Conservation (phyloP, 164 flowering plant genomes). For the Chloranthus sessilifolius region DNA sequence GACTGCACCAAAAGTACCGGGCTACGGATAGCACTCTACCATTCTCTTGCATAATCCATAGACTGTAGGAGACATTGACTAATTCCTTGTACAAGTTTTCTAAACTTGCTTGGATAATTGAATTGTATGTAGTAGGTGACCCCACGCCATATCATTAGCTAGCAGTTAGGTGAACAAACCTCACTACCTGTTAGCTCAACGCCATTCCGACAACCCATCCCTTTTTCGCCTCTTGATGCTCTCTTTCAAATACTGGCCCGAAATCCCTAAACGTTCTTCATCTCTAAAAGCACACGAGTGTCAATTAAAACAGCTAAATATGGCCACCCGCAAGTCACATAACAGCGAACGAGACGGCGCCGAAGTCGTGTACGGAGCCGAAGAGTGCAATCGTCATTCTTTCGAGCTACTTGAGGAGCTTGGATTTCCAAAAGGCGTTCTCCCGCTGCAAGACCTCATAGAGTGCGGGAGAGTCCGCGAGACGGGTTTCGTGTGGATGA, state of each 20-base stretch:
- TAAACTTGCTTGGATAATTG: too few species aligned
- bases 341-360: slow-evolving; percentile 44
- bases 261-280: neutral
- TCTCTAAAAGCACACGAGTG: neutral
- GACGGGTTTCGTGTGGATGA: slow-evolving; percentile 97
- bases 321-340: slow-evolving; percentile 11
- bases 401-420: slow-evolving; percentile 60
- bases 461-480: slow-evolving; percentile 75
- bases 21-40: too few species aligned
- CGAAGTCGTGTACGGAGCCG: slow-evolving; percentile 63
- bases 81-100: too few species aligned
- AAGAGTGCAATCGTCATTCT: slow-evolving; percentile 55
- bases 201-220: slow-evolving; percentile 17
- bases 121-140: too few species aligned
- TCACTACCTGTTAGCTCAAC: slow-evolving; percentile 20
- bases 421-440: slow-evolving; percentile 77
- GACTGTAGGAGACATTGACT: too few species aligned
- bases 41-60: too few species aligned
- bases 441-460: slow-evolving; percentile 61
- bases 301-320: neutral
- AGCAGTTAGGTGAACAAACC: slow-evolving; percentile 22
- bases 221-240: neutral
- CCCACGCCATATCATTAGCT: neutral
- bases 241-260: neutral
- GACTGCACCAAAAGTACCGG: too few species aligned